Conservation (phyloP, 164 flowering plant species). For the Stephania cephalantha region DNA sequence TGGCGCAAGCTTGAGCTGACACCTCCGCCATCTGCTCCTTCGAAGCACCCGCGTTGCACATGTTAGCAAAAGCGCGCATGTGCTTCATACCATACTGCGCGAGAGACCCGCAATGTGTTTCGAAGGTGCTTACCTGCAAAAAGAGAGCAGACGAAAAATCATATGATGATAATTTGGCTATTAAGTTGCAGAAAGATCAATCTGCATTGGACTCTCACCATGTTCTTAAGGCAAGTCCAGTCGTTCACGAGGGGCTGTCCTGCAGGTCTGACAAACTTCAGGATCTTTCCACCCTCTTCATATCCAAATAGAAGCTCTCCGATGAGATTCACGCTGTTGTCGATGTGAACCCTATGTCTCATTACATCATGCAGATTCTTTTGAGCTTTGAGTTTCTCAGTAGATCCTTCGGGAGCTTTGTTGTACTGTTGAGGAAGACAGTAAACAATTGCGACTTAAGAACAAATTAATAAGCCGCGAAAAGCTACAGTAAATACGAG, state of each 20-base stretch:
- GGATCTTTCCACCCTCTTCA: constrained; percentile 45
- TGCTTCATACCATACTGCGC: constrained; percentile 92
- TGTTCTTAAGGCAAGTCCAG: constrained; percentile 76
- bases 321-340: constrained; percentile 49
- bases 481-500: neutral
- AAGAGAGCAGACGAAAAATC: neutral
- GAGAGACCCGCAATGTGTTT: constrained; percentile 71
- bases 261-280: constrained; percentile 52
- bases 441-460: neutral
- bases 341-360: constrained; percentile 68
- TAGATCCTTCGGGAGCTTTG: constrained; percentile 67
- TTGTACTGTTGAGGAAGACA: constrained; percentile 36
- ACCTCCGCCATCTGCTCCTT: constrained; percentile 66
- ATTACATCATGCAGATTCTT: constrained; percentile 56
- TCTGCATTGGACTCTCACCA: constrained; percentile 39
- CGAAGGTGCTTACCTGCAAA: constrained; percentile 78
- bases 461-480: too few species aligned
- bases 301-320: constrained; percentile 73
- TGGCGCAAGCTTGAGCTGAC: constrained; percentile 61
- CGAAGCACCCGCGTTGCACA: constrained; percentile 72
- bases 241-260: constrained; percentile 79
- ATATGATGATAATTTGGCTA: neutral
- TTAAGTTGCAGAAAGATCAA: neutral
- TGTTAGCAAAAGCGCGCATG: constrained; percentile 79
- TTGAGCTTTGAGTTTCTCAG: constrained; percentile 54